A percentile compares a stretch with the other conserved stretches of the same genome.
Conservation (phyloP, 257 asterid species). For the Fraxinus excelsior region DNA sequence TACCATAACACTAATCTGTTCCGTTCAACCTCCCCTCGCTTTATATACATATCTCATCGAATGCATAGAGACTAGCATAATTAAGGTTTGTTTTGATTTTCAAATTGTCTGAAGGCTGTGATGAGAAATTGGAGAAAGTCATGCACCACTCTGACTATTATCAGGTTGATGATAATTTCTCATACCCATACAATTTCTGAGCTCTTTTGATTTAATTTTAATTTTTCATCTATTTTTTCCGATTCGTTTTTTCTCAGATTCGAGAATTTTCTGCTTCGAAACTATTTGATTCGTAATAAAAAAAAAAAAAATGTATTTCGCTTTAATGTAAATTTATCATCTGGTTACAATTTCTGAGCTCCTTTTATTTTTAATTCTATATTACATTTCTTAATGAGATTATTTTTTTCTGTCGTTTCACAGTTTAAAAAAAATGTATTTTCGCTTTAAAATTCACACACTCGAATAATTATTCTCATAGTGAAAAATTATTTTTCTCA, state of each 20-base stretch:
- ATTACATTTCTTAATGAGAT: too few species aligned
- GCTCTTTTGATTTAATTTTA: slow-evolving; percentile 15
- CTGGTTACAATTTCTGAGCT: too few species aligned
- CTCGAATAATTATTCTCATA: too few species aligned
- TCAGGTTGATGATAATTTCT: slow-evolving; percentile 38
- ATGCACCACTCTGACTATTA: slow-evolving; percentile 51
- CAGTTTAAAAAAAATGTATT: too few species aligned
- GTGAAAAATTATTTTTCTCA: too few species aligned
- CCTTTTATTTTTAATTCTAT: too few species aligned
- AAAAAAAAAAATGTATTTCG: background rate
- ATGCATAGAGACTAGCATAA: too few species aligned
- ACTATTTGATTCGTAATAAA: background rate
- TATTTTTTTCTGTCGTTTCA: too few species aligned
- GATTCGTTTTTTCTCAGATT: background rate
- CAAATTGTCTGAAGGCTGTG: slow-evolving; percentile 25
- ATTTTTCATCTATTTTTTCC: background rate
- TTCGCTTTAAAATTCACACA: too few species aligned
- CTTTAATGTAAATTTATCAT: too few species aligned
- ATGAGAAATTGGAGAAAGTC: slow-evolving; percentile 42
- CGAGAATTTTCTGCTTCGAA: background rate
- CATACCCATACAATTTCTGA: slow-evolving; percentile 45
- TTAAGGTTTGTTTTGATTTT: background rate
- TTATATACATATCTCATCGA: background rate
- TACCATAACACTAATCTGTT: too few species aligned
- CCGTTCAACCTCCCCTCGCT: too few species aligned